A percentile compares a stretch with the other conserved stretches of the same genome.
Evolutionary conservation across 805 yeast species (phyloP).

Genomic region (Sugiyamaella marilandica): DNA sequence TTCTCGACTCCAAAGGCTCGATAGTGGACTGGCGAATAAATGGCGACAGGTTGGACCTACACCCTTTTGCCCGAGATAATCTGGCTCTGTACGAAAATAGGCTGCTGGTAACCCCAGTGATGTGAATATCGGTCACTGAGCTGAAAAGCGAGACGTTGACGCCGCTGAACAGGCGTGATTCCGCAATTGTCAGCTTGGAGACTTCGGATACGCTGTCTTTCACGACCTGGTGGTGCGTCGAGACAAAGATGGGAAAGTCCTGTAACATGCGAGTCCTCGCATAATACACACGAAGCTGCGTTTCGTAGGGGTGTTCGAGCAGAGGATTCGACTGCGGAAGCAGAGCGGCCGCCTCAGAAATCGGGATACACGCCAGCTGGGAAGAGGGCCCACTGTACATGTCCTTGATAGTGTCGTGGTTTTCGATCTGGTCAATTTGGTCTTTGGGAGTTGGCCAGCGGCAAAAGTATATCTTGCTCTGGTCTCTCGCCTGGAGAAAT

Average conservation of each 20-base stretch:
- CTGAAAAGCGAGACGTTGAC: neutral
- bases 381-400: neutral
- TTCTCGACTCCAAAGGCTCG: slow-evolving; percentile 18
- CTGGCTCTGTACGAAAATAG: slow-evolving; percentile 9
- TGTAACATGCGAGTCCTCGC: neutral
- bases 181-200: neutral
- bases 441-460: neutral
- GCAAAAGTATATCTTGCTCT: neutral
- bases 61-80: neutral
- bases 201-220: neutral
- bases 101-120: slow-evolving; percentile 4
- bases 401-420: neutral
- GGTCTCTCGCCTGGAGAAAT: neutral
- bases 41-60: slow-evolving; percentile 6
- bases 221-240: neutral
- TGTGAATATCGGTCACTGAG: neutral
- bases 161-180: neutral
- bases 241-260: neutral
- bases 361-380: neutral
- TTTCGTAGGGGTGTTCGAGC: neutral
- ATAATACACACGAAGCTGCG: neutral
- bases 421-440: neutral
- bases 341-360: neutral
- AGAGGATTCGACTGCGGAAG: neutral
- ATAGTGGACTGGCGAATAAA: slow-evolving; percentile 15